phyloP scores from a whole-genome alignment of 2,329 filamentous ascomycete species.

The Moelleriella libera region DNA sequence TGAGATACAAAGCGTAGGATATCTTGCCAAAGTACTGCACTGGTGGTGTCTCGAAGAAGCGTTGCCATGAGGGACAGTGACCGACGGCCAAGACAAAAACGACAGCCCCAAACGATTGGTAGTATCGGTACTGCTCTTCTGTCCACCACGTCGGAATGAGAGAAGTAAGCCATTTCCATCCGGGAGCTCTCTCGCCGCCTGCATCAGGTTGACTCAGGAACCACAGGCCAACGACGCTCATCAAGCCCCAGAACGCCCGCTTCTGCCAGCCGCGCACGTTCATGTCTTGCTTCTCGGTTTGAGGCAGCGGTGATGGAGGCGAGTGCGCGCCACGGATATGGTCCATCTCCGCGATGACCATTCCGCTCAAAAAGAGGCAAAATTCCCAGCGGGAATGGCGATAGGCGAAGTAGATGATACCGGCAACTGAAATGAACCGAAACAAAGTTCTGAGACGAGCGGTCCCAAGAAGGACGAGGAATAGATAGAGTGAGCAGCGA shows the following conservation, averaged over 20 bases:
- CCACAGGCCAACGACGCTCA: constrained; percentile 37
- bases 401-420: constrained; percentile 29
- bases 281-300: constrained; percentile 7
- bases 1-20: constrained; percentile 46
- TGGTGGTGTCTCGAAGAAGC: constrained; percentile 31
- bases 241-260: constrained; percentile 19
- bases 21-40: constrained; percentile 47
- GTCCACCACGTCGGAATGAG: constrained; percentile 35
- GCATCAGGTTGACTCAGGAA: constrained; percentile 26
- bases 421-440: constrained; percentile 26
- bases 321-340: constrained; percentile 31
- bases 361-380: constrained; percentile 38
- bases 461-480: constrained; percentile 35
- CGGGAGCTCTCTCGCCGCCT: constrained; percentile 31
- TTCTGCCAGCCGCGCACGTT: constrained; percentile 4
- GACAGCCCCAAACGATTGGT: constrained; percentile 38
- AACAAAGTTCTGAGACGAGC: constrained; percentile 27
- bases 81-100: constrained; percentile 36
- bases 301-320: constrained; percentile 12
- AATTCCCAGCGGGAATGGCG: constrained; percentile 38
- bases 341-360: constrained; percentile 40
- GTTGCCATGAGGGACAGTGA: constrained; percentile 30
- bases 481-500: constrained; percentile 41
- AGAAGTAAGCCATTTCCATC: constrained; percentile 33
- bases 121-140: constrained; percentile 38